Evolutionary conservation across 2,329 filamentous ascomycete species (phyloP), one percentile per base, ranked within the genome.

Genomic region (Huntiella bhutanensis): DNA sequence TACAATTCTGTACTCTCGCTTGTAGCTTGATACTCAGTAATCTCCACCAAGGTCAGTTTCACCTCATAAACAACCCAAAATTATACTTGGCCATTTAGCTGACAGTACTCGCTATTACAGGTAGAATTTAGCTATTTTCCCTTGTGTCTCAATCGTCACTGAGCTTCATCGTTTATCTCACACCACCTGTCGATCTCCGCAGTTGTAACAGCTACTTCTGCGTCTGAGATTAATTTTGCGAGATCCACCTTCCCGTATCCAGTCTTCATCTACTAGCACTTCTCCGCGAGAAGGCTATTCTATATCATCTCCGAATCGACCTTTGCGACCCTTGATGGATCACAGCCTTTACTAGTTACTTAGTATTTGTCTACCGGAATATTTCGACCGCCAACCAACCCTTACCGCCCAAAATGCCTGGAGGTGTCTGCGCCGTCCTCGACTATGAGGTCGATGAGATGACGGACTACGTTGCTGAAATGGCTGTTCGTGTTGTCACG

Each of bases 401-500:
- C 52, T 52, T 42, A 54, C 57, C 56, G 54, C 57, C 55, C 66
- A 75, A 64, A 57, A 77, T 77, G 73, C 67, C 73, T 53, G 86
- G 87, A 60, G 87, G 87, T 56, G 87, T 95, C 35, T 91, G 87
- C 56, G 85, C 85, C 57, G 82, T 92, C 65, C 75, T 95, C 63
- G 87, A 94, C 68, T 95, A 95, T 62, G 86, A 94, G 64, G 88
- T 94, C 76, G 85, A 93, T 60, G 70, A 82, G 62, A 95, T 94
- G 87, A 81, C 85, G 52, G 85, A 93, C 60, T 95, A 93, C 63
- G 86, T 94, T 59, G 80, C 84, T 52, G 83, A 93, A 59, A 92
- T 88, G 77, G 77, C 86, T 51, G 72, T 68, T 17, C 68, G 73
- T 39, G 63, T 77, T 33, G 68, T 75, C 37, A 67, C 68, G 49